Evolutionary conservation across 257 asterid genomes (phyloP).

Genomic region (Solanum piurae): DNA sequence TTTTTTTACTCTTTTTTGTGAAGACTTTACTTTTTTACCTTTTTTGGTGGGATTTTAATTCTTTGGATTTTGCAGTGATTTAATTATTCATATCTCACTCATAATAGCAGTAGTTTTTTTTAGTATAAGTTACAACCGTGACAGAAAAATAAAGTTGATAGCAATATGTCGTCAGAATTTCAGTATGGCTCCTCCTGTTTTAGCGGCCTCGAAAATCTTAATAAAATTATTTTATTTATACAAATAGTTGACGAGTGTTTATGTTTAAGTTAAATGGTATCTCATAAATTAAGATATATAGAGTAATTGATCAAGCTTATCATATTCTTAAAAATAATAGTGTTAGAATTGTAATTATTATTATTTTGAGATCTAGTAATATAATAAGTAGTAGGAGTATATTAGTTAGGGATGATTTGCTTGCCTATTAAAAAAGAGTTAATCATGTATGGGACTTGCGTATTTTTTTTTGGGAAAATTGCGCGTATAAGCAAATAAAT

Average conservation of each 20-base stretch:
- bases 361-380: not conserved
- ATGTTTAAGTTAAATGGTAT: not conserved
- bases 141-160: not conserved
- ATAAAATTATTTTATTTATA: too few species aligned
- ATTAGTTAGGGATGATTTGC: not conserved
- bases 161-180: not conserved
- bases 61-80: not conserved
- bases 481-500: too few species aligned
- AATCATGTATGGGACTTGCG: not conserved
- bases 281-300: too few species aligned
- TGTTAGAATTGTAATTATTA: not conserved
- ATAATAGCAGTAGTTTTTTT: not conserved
- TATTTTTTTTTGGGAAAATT: not conserved
- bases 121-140: not conserved
- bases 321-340: not conserved
- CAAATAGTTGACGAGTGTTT: too few species aligned
- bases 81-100: not conserved
- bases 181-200: not conserved
- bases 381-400: too few species aligned
- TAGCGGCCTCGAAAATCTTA: not conserved
- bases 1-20: not conserved
- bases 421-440: not conserved
- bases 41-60: not conserved
- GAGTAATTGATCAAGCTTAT: not conserved
- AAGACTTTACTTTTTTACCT: not conserved